These are phyloP conservation scores for Vitis riparia DNA, from an alignment of 164 flowering plant species.

Conservation along the genomic window DNA sequence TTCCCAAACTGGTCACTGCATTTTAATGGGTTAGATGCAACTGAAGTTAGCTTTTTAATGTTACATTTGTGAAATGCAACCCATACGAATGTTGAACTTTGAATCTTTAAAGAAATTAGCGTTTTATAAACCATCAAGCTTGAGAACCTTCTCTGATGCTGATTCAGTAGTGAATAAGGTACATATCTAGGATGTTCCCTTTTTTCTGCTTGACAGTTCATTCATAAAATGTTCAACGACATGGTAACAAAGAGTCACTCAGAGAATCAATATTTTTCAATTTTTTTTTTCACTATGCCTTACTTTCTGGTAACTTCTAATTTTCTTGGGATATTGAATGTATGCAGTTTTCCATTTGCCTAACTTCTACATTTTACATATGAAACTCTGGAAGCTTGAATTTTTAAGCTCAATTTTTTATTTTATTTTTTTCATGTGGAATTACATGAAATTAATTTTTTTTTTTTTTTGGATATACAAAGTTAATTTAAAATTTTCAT, in stretches of 20 bases:
- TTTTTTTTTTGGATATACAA: too few relatives aligned
- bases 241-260: too few relatives aligned
- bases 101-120: background rate
- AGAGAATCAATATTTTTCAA: too few relatives aligned
- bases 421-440: too few relatives aligned
- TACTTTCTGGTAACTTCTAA: too few relatives aligned
- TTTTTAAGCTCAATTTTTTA: background rate
- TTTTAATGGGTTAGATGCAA: background rate
- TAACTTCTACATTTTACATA: background rate
- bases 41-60: background rate
- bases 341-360: too few relatives aligned
- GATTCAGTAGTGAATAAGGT: background rate
- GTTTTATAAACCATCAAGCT: background rate
- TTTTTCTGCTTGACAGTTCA: background rate
- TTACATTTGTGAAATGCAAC: background rate
- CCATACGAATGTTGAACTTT: background rate
- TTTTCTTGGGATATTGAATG: too few relatives aligned
- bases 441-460: too few relatives aligned
- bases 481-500: too few relatives aligned
- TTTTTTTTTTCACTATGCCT: too few relatives aligned
- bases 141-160: background rate
- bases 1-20: background rate
- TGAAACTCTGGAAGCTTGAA: background rate
- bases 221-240: background rate
- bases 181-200: background rate